Conservation (phyloP, 306 rosid species). For the Casuarina cunninghamiana region DNA sequence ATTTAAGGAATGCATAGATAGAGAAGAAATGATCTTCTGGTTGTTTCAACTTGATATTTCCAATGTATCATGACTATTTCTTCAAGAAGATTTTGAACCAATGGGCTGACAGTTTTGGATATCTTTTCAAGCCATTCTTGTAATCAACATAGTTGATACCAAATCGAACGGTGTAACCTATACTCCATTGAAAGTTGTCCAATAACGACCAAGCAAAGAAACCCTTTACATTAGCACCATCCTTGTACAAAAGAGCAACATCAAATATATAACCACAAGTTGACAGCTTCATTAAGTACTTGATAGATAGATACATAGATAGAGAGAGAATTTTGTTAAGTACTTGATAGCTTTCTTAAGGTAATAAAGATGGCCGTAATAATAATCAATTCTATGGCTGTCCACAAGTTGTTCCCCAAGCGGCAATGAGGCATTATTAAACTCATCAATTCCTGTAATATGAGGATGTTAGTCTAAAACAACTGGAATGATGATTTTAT, state of each 20-base stretch:
- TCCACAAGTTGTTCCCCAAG: constrained; percentile 39
- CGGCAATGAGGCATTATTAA: constrained; percentile 41
- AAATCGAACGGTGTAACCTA: constrained; percentile 62
- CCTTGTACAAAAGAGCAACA: constrained; percentile 23
- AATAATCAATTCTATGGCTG: constrained; percentile 42
- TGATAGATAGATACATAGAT: background rate
- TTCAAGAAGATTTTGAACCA: constrained; percentile 63
- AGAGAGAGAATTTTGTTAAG: background rate
- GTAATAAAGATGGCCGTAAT: constrained; percentile 38
- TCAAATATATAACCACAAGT: too few relatives aligned
- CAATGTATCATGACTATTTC: background rate
- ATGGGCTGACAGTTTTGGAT: constrained; percentile 55
- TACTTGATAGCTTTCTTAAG: constrained; percentile 52
- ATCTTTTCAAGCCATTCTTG: constrained; percentile 48
- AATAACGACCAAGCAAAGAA: constrained; percentile 71
- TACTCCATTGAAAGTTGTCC: constrained; percentile 60
- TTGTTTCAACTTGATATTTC: too few relatives aligned
- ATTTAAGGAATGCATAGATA: too few relatives aligned
- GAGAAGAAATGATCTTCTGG: background rate
- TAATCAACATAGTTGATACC: constrained; percentile 63
- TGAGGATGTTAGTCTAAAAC: background rate
- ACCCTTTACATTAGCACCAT: constrained; percentile 66
- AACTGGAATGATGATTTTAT: too few relatives aligned
- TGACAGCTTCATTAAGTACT: too few relatives aligned
- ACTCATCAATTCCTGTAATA: constrained; percentile 54